These are phyloP conservation scores for Saccharomyces pastorianus DNA, from an alignment of 1,139 yeast species.

Conservation along the genomic window DNA sequence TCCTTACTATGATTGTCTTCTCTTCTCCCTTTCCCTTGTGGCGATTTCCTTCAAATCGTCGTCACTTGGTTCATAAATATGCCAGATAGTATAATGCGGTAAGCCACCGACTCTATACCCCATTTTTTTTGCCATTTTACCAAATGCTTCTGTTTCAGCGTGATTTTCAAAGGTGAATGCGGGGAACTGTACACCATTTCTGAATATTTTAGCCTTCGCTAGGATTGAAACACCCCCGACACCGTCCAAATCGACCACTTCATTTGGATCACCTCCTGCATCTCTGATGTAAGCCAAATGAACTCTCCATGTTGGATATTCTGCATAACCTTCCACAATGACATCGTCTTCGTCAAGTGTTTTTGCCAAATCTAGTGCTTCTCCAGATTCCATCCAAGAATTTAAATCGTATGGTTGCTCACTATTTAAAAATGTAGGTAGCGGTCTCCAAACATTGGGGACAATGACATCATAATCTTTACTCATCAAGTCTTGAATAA, in stretches of 20 bases:
- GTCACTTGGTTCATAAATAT: slow-evolving; percentile 86
- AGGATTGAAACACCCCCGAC: slow-evolving; percentile 86
- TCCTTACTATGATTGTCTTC: slow-evolving; percentile 28
- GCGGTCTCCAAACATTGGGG: slow-evolving; percentile 88
- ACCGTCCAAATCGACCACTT: slow-evolving; percentile 82
- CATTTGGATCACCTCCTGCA: slow-evolving; percentile 78
- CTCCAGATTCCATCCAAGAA: slow-evolving; percentile 85
- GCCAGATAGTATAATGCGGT: slow-evolving; percentile 91
- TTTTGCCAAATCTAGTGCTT: slow-evolving; percentile 72
- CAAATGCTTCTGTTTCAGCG: slow-evolving; percentile 91
- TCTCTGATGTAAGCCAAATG: slow-evolving; percentile 82
- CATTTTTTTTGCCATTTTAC: slow-evolving; percentile 75
- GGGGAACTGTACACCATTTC: slow-evolving; percentile 79
- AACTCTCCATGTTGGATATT: slow-evolving; percentile 88
- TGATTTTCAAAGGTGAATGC: slow-evolving; percentile 86
- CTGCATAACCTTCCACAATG: slow-evolving; percentile 89
- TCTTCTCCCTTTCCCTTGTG: slow-evolving; percentile 59
- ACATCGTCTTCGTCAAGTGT: slow-evolving; percentile 78
- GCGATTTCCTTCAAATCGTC: slow-evolving; percentile 77
- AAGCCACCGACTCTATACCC: slow-evolving; percentile 74
- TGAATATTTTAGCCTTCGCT: slow-evolving; percentile 71
- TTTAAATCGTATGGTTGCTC: slow-evolving; percentile 87
- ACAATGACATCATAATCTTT: slow-evolving; percentile 60
- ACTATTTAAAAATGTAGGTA: slow-evolving; percentile 82
- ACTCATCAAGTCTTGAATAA: slow-evolving; percentile 58